A percentile compares a stretch with the other conserved stretches of the same genome.
These are phyloP conservation scores for Balakata baccata DNA, from an alignment of 345 rosid species.

Conservation along the genomic window DNA sequence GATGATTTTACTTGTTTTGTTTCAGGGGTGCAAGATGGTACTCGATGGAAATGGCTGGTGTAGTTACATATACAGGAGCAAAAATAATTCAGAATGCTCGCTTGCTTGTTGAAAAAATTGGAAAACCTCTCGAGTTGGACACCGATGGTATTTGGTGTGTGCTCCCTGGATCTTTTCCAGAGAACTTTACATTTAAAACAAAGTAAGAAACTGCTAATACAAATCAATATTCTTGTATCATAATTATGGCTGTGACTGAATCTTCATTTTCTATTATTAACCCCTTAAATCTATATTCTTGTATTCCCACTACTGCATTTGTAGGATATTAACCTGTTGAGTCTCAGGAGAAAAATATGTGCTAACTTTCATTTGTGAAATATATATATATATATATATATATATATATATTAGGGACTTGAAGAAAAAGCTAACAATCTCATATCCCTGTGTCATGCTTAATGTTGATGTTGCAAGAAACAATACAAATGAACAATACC, in stretches of 20 bases:
- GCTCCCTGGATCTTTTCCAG: slow-evolving; percentile 96
- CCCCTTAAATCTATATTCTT: too few relatives aligned
- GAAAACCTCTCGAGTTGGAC: slow-evolving; percentile 96
- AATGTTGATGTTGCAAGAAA: slow-evolving; percentile 90
- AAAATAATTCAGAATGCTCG: slow-evolving; percentile 97
- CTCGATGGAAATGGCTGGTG: slow-evolving; percentile 99
- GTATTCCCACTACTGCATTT: neutral
- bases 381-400: too few relatives aligned
- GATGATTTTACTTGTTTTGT: slow-evolving; percentile 22
- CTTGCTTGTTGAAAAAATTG: slow-evolving; percentile 86
- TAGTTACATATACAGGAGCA: slow-evolving; percentile 97
- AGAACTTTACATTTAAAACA: slow-evolving; percentile 84
- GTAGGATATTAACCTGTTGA: neutral
- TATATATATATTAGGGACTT: slow-evolving; percentile 51
- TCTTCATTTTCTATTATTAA: neutral
- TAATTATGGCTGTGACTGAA: neutral
- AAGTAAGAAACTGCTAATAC: slow-evolving; percentile 50
- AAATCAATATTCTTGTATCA: neutral
- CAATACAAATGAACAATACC: slow-evolving; percentile 95
- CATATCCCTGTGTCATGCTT: slow-evolving; percentile 98
- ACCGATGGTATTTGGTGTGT: slow-evolving; percentile 99
- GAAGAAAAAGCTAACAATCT: slow-evolving; percentile 80
- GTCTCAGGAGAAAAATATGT: neutral
- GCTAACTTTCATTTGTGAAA: slow-evolving; percentile 24
- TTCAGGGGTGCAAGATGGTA: slow-evolving; percentile 99